phyloP scores from a whole-genome alignment of 83 land plant genomes.

The Thuja plicata region DNA sequence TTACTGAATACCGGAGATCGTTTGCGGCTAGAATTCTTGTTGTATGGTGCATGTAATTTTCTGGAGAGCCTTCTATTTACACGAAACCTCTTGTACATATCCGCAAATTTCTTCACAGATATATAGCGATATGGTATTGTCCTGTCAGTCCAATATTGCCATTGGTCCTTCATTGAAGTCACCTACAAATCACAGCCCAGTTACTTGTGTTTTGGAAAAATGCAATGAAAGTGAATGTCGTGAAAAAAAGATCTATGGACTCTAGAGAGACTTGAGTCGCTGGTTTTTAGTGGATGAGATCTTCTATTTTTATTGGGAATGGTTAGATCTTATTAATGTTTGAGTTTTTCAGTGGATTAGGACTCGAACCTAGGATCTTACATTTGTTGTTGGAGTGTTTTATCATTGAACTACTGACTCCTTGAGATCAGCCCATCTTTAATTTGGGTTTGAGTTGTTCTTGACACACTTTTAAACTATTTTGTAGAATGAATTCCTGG shows the following conservation, averaged over 20 bases:
- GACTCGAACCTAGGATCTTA: too few species aligned
- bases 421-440: too few species aligned
- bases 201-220: not conserved
- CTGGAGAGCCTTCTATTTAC: conserved; percentile 12
- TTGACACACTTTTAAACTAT: too few species aligned
- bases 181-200: conserved; percentile 24
- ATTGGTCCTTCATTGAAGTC: conserved; percentile 53
- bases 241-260: not conserved
- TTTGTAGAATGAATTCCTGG: too few species aligned
- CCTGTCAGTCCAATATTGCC: conserved; percentile 45
- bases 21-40: conserved; percentile 28
- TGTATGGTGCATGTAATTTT: conserved; percentile 23
- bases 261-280: not conserved
- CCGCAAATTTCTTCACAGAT: conserved; percentile 31
- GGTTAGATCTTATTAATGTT: too few species aligned
- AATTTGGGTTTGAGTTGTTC: too few species aligned
- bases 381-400: too few species aligned
- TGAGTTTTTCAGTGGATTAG: too few species aligned
- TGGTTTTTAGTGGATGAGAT: too few species aligned
- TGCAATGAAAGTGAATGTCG: not conserved
- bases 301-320: too few species aligned
- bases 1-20: conserved; percentile 41
- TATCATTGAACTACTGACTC: too few species aligned
- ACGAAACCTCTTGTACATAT: conserved; percentile 23
- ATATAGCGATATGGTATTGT: conserved; percentile 31